Conservation (phyloP, 129 eudicot genomes). For the Flaveria ramosissima region DNA sequence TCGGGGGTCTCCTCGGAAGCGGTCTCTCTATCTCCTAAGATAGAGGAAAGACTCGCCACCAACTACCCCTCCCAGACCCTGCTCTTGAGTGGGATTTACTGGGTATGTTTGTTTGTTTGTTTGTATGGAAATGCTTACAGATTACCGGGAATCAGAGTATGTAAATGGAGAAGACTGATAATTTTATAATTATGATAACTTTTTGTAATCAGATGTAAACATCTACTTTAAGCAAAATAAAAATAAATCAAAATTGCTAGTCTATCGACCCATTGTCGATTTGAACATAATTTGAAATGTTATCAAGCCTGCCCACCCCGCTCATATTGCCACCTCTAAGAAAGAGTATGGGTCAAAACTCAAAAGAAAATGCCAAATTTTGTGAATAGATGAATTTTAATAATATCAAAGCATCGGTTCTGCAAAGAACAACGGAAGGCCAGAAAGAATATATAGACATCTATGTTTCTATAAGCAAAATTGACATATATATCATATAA, state of each 20-base stretch:
- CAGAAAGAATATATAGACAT: not conserved
- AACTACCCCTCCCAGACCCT: too few relatives aligned
- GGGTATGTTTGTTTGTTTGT: too few relatives aligned
- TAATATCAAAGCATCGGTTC: not conserved
- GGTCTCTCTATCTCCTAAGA: too few relatives aligned
- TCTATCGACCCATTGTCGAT: not conserved
- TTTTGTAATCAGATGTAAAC: not conserved
- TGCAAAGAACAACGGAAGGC: not conserved
- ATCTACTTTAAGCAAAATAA: not conserved
- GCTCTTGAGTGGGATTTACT: too few relatives aligned
- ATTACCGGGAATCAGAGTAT: not conserved
- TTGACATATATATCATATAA: too few relatives aligned
- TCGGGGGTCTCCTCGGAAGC: too few relatives aligned
- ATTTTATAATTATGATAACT: not conserved
- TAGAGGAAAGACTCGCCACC: too few relatives aligned
- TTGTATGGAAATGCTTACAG: too few relatives aligned
- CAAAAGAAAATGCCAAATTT: not conserved
- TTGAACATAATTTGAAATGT: not conserved
- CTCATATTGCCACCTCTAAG: constrained; percentile 2
- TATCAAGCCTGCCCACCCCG: not conserved
- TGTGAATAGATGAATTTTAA: not conserved
- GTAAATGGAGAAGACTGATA: not conserved
- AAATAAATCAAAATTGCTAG: not conserved
- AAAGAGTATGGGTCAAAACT: not conserved
- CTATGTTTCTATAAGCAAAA: not conserved